Base-by-base conservation (phyloP, 257 asterid species). In the Voacanga thouarsii region DNA sequence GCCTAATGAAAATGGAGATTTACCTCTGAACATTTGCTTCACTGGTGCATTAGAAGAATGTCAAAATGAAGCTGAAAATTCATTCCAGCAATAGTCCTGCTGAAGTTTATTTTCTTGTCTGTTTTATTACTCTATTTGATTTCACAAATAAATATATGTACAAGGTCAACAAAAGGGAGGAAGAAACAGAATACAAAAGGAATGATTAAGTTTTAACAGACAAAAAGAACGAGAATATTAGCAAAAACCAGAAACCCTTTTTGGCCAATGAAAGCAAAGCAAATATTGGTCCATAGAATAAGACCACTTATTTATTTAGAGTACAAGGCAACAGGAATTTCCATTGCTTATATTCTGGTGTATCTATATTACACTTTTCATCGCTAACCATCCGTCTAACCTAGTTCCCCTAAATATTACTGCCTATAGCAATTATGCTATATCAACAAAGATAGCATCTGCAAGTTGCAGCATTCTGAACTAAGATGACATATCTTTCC, bases 251-350 rank as follows among this genome's bases (percentile, higher is more conserved):
- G 2, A 37, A 37, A 37, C 2, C 12, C 14, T 33, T 37, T 37
- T 4, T 39, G 30, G 71, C 43, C 26, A 19, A 39, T 3, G 24
- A 30, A 30, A 7, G 64, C 19, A 45, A 61, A 44, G 15, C 12
- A 43, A 16, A 28, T 47, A 21, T 61, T 45, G 23, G 45, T 44
- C 23, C 47, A 67, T 63, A 14, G 26, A 45, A 47, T 75, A 55
- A 59, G 21, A 26, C 24, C 8, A 67, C n/a, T 39, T 41, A n/a
- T 14, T 37, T 23, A 4, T 28, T n/a, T 33, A 33, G 37, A 39
- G 60, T 39, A 41, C 64, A 72, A 47, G 56, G 83, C 79, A 83
- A 79, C 75, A 7, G 10, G 61, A 71, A 72, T 79, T 76, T 79
- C 81, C 81, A 74, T 41, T 55, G 70, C 51, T n/a, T 43, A n/a